Evolutionary conservation across 148 eudicot genomes (phyloP).

Genomic region (Beta vulgaris): DNA sequence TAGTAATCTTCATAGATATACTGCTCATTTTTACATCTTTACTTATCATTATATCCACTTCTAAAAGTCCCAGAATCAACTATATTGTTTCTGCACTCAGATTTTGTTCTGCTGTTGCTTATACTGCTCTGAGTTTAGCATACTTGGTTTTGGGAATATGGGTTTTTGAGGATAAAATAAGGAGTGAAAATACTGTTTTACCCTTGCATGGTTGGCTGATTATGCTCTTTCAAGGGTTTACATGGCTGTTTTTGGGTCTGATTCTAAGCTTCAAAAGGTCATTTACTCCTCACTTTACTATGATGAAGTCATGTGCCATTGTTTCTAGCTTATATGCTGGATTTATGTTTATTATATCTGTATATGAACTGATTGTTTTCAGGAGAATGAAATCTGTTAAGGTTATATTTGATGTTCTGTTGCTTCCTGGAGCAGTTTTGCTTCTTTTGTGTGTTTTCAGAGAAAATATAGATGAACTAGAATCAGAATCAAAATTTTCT

Average conservation of each 20-base stretch:
- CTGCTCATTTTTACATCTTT: constrained; percentile 17
- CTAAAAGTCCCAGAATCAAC: constrained; percentile 7
- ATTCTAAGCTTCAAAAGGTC: constrained; percentile 19
- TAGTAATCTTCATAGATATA: constrained; percentile 20
- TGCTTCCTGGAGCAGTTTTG: constrained; percentile 28
- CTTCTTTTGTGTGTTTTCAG: constrained; percentile 14
- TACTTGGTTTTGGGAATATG: constrained; percentile 27
- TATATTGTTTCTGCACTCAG: background rate
- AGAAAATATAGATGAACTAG: background rate
- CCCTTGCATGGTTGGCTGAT: constrained; percentile 42
- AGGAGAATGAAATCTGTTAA: constrained; percentile 9
- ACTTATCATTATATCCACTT: constrained; percentile 1
- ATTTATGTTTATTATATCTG: constrained; percentile 23
- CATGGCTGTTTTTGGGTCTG: constrained; percentile 31
- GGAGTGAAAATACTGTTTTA: constrained; percentile 5
- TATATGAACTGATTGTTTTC: constrained; percentile 11
- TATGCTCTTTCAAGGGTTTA: constrained; percentile 28
- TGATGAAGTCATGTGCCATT: constrained; percentile 3
- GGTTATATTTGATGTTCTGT: constrained; percentile 25
- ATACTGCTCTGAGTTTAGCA: constrained; percentile 28
- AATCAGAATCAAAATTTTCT: background rate
- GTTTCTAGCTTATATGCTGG: constrained; percentile 22
- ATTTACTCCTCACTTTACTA: background rate
- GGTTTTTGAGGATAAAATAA: constrained; percentile 18
- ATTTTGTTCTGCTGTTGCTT: constrained; percentile 24